These are phyloP conservation scores for Leccinum rimulosum DNA, from an alignment of 768 basidiomycete genomes.

Conservation along the genomic window DNA sequence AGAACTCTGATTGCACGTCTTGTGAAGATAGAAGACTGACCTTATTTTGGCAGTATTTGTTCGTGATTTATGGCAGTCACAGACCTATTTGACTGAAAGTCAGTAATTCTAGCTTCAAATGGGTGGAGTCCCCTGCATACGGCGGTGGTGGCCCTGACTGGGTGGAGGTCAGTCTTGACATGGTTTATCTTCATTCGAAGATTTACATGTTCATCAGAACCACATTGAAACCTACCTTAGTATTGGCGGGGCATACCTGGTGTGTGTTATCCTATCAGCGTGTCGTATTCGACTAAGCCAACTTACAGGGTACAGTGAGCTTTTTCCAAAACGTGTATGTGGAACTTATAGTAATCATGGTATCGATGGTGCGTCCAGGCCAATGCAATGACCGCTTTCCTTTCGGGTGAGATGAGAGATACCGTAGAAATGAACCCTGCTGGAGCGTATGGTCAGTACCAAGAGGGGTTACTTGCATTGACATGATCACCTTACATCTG, in stretches of 20 bases:
- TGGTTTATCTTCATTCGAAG: background rate
- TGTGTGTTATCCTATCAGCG: constrained; percentile 31
- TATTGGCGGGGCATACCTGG: constrained; percentile 85
- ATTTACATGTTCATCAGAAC: constrained; percentile 41
- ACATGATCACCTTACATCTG: background rate
- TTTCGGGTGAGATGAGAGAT: constrained; percentile 95
- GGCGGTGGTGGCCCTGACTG: constrained; percentile 83
- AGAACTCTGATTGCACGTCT: constrained; percentile 20
- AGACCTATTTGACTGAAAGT: constrained; percentile 4
- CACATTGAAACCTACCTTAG: constrained; percentile 85
- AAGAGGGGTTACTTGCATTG: background rate
- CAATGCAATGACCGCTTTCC: constrained; percentile 93
- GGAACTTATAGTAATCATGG: background rate
- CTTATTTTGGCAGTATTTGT: constrained; percentile 72
- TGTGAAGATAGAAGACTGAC: constrained; percentile 5
- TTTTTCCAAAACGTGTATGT: background rate
- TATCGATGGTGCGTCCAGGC: constrained; percentile 44
- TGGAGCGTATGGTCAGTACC: constrained; percentile 62
- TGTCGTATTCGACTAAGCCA: background rate
- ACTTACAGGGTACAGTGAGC: constrained; percentile 67
- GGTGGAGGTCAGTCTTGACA: constrained; percentile 67
- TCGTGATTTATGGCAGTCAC: constrained; percentile 30
- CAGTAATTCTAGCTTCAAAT: constrained; percentile 67
- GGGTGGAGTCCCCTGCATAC: constrained; percentile 87
- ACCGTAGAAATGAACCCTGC: constrained; percentile 84